A percentile compares a stretch with the other conserved stretches of the same genome.
Evolutionary conservation across 352 stramenopile species (phyloP).

Genomic region (Phytophthora pluvialis): DNA sequence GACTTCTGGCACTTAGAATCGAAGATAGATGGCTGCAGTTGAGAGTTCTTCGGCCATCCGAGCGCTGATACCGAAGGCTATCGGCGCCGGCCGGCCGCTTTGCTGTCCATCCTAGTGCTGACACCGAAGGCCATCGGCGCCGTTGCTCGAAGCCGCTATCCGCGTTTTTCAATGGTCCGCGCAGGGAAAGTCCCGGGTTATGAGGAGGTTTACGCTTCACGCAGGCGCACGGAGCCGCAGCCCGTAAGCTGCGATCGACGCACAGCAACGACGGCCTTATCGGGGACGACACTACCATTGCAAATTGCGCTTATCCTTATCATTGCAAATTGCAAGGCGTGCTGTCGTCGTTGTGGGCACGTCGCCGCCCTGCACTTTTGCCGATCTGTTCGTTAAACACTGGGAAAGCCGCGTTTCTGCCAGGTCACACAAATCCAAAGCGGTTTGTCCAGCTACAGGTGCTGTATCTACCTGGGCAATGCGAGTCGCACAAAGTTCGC

Average conservation of each 20-base stretch:
- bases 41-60: conserved; percentile 31
- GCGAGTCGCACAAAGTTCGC: too few species aligned
- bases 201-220: conserved; percentile 16
- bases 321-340: neutral
- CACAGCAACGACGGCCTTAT: neutral
- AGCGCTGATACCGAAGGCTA: conserved; percentile 7
- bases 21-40: neutral
- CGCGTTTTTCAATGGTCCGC: neutral
- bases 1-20: too few species aligned
- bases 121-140: conserved; percentile 3
- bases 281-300: neutral
- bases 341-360: conserved; percentile 1
- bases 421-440: neutral
- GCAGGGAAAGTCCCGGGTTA: conserved; percentile 10
- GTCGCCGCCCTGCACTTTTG: neutral
- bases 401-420: conserved; percentile 4
- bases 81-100: too few species aligned
- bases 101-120: too few species aligned
- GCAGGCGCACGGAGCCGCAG: too few species aligned
- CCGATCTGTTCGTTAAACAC: conserved; percentile 1
- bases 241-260: conserved; percentile 11
- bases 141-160: conserved; percentile 5
- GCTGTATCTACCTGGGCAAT: too few species aligned
- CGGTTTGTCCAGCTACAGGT: too few species aligned
- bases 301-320: neutral